A percentile compares a stretch with the other conserved stretches of the same genome.
Conservation (phyloP, 129 eudicot genomes). For the Calendula officinalis region DNA sequence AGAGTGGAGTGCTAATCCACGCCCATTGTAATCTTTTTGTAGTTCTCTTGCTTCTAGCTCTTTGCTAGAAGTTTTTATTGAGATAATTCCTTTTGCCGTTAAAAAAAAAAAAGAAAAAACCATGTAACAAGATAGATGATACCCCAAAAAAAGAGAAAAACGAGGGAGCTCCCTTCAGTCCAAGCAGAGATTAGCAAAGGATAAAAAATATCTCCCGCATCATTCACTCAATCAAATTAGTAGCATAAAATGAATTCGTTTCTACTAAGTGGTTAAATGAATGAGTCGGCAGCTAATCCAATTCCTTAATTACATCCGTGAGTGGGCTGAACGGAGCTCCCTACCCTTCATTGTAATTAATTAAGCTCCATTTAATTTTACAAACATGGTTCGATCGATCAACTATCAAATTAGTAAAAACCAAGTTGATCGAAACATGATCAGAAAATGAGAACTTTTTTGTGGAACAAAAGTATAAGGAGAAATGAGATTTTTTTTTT, state of each 20-base stretch:
- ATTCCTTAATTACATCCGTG: slow-evolving; percentile 61
- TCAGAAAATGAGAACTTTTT: no score
- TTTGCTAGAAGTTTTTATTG: no score
- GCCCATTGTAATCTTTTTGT: no score
- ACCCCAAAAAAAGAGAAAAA: no score
- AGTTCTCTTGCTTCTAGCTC: no score
- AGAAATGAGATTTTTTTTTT: no score
- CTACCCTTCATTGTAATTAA: slow-evolving; percentile 42
- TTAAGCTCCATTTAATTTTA: background rate
- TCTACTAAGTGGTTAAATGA: slow-evolving; percentile 74
- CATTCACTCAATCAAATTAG: slow-evolving; percentile 98
- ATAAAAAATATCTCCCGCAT: slow-evolving; percentile 97
- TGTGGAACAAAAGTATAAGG: no score
- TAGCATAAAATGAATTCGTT: slow-evolving; percentile 41
- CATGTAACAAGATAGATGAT: no score
- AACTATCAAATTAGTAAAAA: background rate
- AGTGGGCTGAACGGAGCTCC: slow-evolving; percentile 99
- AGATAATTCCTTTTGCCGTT: no score
- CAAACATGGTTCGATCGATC: background rate
- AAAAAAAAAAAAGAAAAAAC: no score
- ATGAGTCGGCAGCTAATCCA: slow-evolving; percentile 99
- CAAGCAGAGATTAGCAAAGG: slow-evolving; percentile 83
- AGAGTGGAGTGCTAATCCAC: no score
- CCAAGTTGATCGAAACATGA: no score
- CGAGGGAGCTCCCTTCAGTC: slow-evolving; percentile 99